Percentiles rank a stretch among this genome's conserved stretches.
Conservation (phyloP, 2,329 filamentous ascomycete species). For the Hypomyces rosellus region DNA sequence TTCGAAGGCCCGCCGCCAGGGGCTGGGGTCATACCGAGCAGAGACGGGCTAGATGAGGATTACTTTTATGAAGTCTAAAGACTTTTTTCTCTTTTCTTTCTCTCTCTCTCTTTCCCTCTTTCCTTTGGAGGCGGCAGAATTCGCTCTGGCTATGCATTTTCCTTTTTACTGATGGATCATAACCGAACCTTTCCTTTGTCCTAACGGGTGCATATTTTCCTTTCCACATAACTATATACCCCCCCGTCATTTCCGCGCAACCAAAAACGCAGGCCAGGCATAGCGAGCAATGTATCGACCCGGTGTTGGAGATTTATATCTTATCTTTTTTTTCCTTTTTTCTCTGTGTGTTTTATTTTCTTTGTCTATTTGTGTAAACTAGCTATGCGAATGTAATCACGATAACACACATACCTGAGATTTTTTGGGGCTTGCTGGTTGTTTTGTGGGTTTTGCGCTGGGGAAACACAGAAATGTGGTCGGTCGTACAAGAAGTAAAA, state of each 20-base stretch:
- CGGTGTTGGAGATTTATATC: slow-evolving; percentile 6
- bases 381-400: slow-evolving; percentile 3
- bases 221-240: slow-evolving; percentile 7
- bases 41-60: slow-evolving; percentile 83
- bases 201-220: neutral
- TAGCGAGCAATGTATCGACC: slow-evolving; percentile 9
- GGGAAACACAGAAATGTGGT: too few species aligned
- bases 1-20: slow-evolving; percentile 63
- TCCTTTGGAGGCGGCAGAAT: too few species aligned
- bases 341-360: slow-evolving; percentile 1
- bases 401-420: neutral
- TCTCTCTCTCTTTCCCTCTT: neutral
- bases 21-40: slow-evolving; percentile 68
- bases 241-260: slow-evolving; percentile 4
- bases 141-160: neutral
- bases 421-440: too few species aligned
- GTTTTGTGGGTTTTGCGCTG: too few species aligned
- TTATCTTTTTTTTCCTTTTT: slow-evolving; percentile 5
- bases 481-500: too few species aligned
- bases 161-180: neutral
- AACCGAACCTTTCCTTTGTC: neutral
- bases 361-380: slow-evolving; percentile 3
- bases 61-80: slow-evolving; percentile 77
- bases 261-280: slow-evolving; percentile 9
- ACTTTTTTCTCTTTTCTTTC: neutral